Percentiles rank a stretch among this genome's conserved stretches.
Conservation (phyloP, 2,329 filamentous ascomycete species). For the Pseudohalonectria lignicola region DNA sequence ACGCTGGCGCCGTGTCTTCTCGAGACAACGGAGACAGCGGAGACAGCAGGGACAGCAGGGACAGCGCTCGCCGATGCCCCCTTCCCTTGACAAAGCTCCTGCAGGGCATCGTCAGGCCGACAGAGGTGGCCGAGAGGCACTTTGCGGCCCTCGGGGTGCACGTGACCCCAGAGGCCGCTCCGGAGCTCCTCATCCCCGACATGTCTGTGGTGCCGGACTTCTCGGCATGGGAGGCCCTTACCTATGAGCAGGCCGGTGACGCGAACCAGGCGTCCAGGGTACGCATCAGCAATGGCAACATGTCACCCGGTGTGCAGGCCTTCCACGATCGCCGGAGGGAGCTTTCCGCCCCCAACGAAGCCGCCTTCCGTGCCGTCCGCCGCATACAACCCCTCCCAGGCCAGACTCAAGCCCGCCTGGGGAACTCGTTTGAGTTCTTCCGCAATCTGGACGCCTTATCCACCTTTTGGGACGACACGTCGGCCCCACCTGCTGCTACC, state of each 20-base stretch:
- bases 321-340: constrained; percentile 49
- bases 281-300: constrained; percentile 38
- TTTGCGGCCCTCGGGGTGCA: constrained; percentile 48
- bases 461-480: constrained; percentile 52
- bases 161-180: constrained; percentile 36
- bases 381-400: constrained; percentile 44
- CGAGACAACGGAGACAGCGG: constrained; percentile 4
- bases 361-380: constrained; percentile 50
- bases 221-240: constrained; percentile 35
- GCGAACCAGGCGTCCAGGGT: constrained; percentile 35
- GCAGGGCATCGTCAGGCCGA: constrained; percentile 40
- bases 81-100: constrained; percentile 40
- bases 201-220: constrained; percentile 41
- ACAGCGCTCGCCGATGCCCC: too few species aligned
- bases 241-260: constrained; percentile 35
- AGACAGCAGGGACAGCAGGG: too few species aligned
- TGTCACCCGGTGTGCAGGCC: constrained; percentile 44
- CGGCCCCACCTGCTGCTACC: constrained; percentile 16
- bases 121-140: constrained; percentile 34
- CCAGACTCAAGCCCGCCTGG: constrained; percentile 41
- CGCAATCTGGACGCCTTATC: constrained; percentile 49
- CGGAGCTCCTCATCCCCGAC: constrained; percentile 42
- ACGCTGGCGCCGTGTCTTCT: too few species aligned
- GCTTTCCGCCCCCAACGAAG: constrained; percentile 42
- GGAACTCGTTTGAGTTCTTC: constrained; percentile 57